Evolutionary conservation across 768 basidiomycete species (phyloP).

Genomic region (Sistotremastrum niveocremeum): DNA sequence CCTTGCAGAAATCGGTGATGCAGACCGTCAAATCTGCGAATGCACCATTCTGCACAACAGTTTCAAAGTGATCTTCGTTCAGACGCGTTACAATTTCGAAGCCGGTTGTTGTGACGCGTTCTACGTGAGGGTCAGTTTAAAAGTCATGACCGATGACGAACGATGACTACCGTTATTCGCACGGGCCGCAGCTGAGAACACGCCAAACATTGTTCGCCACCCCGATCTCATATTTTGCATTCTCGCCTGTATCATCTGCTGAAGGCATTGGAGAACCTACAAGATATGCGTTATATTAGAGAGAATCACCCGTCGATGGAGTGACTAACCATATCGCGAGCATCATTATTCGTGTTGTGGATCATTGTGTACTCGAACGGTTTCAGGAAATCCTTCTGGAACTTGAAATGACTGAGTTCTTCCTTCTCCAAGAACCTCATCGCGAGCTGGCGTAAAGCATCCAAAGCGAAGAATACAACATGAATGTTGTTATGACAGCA

Average conservation of each 20-base stretch:
- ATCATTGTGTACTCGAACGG: conserved; percentile 98
- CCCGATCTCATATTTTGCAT: conserved; percentile 94
- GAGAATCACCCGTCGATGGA: background rate
- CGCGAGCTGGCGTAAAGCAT: conserved; percentile 89
- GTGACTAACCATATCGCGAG: conserved; percentile 77
- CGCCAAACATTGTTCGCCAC: conserved; percentile 99
- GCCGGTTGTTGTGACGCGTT: conserved; percentile 82
- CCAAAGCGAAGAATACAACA: conserved; percentile 92
- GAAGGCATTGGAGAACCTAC: conserved; percentile 90
- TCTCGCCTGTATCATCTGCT: conserved; percentile 96
- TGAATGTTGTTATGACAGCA: conserved; percentile 97
- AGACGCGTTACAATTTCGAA: conserved; percentile 92
- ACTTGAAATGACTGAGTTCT: conserved; percentile 94
- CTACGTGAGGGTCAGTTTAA: conserved; percentile 22
- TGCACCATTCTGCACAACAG: conserved; percentile 87
- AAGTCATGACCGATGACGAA: too few species aligned
- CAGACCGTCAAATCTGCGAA: conserved; percentile 95
- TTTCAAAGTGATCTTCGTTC: conserved; percentile 79
- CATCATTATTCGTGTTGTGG: conserved; percentile 89
- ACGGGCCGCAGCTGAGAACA: conserved; percentile 88
- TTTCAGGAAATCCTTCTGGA: conserved; percentile 97
- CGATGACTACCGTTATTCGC: too few species aligned
- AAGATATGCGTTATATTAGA: background rate
- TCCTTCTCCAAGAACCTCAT: conserved; percentile 99
- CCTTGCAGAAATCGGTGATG: conserved; percentile 98